These are phyloP conservation scores for Claviceps sp. DNA, from an alignment of 2,329 filamentous ascomycete species.

Conservation along the genomic window DNA sequence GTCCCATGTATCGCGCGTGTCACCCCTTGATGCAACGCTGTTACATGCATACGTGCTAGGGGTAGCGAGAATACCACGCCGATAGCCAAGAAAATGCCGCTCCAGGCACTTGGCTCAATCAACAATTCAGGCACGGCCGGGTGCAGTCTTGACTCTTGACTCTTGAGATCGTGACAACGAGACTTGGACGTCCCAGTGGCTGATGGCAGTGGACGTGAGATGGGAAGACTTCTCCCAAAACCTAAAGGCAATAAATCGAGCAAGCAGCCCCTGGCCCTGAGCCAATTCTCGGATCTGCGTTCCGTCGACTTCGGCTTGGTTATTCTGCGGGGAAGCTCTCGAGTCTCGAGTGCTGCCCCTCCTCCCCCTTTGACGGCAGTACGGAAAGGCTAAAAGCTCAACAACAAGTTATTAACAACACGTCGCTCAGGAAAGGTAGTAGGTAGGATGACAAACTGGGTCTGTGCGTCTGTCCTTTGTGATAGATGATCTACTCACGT, in stretches of 20 bases:
- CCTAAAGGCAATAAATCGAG: not conserved
- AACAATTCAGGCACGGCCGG: not conserved
- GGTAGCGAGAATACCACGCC: not conserved
- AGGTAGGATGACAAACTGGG: not conserved
- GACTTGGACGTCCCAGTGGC: not conserved
- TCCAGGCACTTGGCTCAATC: not conserved
- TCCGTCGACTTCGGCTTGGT: not conserved
- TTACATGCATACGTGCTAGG: not conserved
- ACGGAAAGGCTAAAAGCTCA: not conserved
- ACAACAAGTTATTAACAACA: no score
- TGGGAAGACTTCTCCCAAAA: not conserved
- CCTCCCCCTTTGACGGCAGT: not conserved
- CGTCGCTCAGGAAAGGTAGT: not conserved
- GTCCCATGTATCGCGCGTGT: not conserved
- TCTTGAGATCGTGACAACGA: not conserved
- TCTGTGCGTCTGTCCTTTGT: slow-evolving; percentile 14
- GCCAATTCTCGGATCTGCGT: not conserved
- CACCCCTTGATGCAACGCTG: not conserved
- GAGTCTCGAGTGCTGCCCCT: not conserved
- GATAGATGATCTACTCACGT: slow-evolving; percentile 11
- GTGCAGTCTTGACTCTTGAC: not conserved
- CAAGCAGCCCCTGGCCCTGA: not conserved
- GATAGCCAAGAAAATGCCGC: not conserved
- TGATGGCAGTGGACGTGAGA: not conserved
- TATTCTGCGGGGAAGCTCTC: not conserved